Conservation (phyloP, 805 yeast genomes). For the Wickerhamomyces mucosus region DNA sequence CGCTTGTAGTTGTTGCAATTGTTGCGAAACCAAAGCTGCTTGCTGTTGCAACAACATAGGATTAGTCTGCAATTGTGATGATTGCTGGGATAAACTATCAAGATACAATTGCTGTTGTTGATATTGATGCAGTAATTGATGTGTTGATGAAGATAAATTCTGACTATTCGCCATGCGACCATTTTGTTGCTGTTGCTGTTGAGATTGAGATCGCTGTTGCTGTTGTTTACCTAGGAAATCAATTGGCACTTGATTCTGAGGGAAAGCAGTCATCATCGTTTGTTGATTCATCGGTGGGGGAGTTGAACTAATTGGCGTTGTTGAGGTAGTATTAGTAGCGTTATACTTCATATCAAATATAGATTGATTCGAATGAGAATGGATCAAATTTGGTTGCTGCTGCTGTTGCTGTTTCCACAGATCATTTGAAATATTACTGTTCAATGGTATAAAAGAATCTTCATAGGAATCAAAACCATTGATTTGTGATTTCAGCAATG, state of each 20-base stretch:
- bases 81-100: slow-evolving; percentile 13
- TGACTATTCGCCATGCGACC: too few relatives aligned
- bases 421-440: not conserved
- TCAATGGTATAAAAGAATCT: not conserved
- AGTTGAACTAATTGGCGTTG: slow-evolving; percentile 8
- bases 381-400: slow-evolving; percentile 8
- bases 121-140: slow-evolving; percentile 10
- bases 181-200: slow-evolving; percentile 1
- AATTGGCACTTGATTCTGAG: not conserved
- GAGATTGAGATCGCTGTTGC: not conserved
- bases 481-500: not conserved
- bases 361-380: slow-evolving; percentile 6
- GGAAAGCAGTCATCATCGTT: not conserved
- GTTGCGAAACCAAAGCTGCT: slow-evolving; percentile 17
- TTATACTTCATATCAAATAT: slow-evolving; percentile 13
- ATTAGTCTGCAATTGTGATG: slow-evolving; percentile 11
- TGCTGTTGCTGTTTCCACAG: not conserved
- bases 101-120: slow-evolving; percentile 16
- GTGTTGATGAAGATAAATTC: slow-evolving; percentile 4
- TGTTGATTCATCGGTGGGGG: slow-evolving; percentile 5
- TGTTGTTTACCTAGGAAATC: not conserved
- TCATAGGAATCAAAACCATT: not conserved
- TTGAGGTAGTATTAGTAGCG: slow-evolving; percentile 6
- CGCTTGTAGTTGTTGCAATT: slow-evolving; percentile 17
- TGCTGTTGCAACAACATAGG: slow-evolving; percentile 19